Evolutionary conservation across 208 protist species (phyloP).

Genomic region (Trypanosomatidae sp.): DNA sequence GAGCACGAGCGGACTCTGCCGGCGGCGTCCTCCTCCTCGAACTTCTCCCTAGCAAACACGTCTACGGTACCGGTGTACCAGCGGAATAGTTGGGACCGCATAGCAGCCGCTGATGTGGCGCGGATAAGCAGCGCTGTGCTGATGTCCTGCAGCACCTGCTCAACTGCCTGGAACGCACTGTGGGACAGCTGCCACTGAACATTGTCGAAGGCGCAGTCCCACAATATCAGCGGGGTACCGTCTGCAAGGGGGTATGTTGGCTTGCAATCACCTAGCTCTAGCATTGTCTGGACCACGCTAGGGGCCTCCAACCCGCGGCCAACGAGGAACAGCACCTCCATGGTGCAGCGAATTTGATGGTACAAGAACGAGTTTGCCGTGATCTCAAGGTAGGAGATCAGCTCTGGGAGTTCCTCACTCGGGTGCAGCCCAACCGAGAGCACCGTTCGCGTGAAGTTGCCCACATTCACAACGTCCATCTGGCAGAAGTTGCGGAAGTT

Average conservation of each 20-base stretch:
- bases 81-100: constrained; percentile 62
- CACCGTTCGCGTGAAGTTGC: constrained; percentile 90
- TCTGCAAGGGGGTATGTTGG: constrained; percentile 79
- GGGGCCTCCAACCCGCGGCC: constrained; percentile 73
- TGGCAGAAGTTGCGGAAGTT: constrained; percentile 98
- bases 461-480: constrained; percentile 93
- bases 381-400: constrained; percentile 90
- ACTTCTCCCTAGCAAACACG: constrained; percentile 9
- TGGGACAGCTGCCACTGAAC: constrained; percentile 67
- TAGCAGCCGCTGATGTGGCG: constrained; percentile 43
- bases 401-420: constrained; percentile 55
- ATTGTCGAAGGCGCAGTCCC: constrained; percentile 75
- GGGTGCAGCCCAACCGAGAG: constrained; percentile 43
- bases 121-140: constrained; percentile 68
- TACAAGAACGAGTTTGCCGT: constrained; percentile 96
- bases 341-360: constrained; percentile 97
- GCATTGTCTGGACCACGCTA: constrained; percentile 52
- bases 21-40: background rate
- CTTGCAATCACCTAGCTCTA: constrained; percentile 75
- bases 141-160: constrained; percentile 81
- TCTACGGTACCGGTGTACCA: constrained; percentile 59
- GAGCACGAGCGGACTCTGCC: background rate
- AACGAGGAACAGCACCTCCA: constrained; percentile 91
- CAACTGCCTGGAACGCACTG: constrained; percentile 40
- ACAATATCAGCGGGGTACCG: constrained; percentile 75